Base-by-base conservation (phyloP, 2,329 filamentous ascomycete genomes). In the Stachybotrys chlorohalonatus region DNA sequence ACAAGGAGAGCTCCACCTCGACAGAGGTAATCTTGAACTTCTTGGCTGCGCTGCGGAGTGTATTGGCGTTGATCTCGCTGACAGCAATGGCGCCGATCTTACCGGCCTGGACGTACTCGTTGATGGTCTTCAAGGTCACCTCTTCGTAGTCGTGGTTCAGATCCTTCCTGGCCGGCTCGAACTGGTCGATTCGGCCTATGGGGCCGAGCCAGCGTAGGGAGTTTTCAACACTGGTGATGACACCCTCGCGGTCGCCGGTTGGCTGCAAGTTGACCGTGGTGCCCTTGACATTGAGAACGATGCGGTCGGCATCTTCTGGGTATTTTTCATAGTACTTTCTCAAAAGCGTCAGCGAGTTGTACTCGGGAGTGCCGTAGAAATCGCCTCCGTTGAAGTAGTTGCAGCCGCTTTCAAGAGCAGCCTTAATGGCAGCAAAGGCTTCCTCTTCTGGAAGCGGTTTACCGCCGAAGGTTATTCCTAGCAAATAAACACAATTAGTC, bases 281-380 rank as follows among this genome's bases (percentile, higher is more conserved):
- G 31, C 83, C 83, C 68, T 87, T 87, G 63, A 86, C 74, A 60
- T 75, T 78, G 51, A 87, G 68, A 9, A 85, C 73, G 2, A 86
- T 75, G 60, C 82, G 80, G 49, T 74, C 69, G 13, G 81, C 81
- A 57, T 85, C 79, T 56, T 82, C 78, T 1, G 84, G 83, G 63
- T 85, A 78, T 58, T 76, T 73, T 39, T 73, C 73, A 62, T 86
- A 83, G 67, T 86, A 86, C 24, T 75, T 71, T 53, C 79, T 73
- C n/a, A 86, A 67, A 31, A 86, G 71, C 51, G 77, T 74, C 53
- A 82, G 78, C 54, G 69, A 73, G 69, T 85, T 83, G 61, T 72
- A 71, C 13, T 77, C 70, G 2, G 75, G 75, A 0, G 72, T 68
- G 31, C 84, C 84, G 66, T 87, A 87, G 63, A 85, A 77, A 62